Conservation (phyloP, 257 asterid genomes). For the Scutellaria baicalensis region DNA sequence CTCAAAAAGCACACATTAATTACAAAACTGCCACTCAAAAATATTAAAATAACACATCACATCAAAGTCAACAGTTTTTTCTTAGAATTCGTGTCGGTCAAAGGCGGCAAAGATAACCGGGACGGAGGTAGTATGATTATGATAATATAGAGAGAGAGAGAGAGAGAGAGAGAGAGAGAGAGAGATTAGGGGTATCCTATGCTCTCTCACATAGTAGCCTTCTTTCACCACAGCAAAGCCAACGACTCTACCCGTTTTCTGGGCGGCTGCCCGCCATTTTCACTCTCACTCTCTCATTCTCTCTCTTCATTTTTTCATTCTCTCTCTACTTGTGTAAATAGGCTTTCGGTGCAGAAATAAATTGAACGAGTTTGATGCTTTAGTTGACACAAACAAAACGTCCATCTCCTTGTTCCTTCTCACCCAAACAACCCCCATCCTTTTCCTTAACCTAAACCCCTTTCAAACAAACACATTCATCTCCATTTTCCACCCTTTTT, state of each 20-base stretch:
- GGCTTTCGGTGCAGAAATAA: slow-evolving; percentile 72
- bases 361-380: slow-evolving; percentile 23
- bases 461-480: slow-evolving; percentile 16
- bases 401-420: slow-evolving; percentile 39
- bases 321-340: not conserved
- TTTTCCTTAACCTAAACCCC: slow-evolving; percentile 23
- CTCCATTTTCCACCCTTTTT: too few relatives aligned
- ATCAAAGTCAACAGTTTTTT: too few relatives aligned
- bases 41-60: too few relatives aligned
- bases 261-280: slow-evolving; percentile 32
- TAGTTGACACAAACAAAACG: slow-evolving; percentile 23
- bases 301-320: not conserved
- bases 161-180: not conserved
- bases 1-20: too few relatives aligned
- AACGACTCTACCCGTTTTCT: slow-evolving; percentile 28
- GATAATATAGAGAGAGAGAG: too few relatives aligned
- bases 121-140: too few relatives aligned
- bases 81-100: too few relatives aligned
- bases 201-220: not conserved
- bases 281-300: not conserved
- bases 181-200: slow-evolving; percentile 17
- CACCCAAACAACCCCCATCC: slow-evolving; percentile 26
- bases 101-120: too few relatives aligned
- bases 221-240: slow-evolving; percentile 19
- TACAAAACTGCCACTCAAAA: too few relatives aligned